These are phyloP conservation scores for Metschnikowia koreensis DNA, from an alignment of 805 yeast species.

Conservation along the genomic window DNA sequence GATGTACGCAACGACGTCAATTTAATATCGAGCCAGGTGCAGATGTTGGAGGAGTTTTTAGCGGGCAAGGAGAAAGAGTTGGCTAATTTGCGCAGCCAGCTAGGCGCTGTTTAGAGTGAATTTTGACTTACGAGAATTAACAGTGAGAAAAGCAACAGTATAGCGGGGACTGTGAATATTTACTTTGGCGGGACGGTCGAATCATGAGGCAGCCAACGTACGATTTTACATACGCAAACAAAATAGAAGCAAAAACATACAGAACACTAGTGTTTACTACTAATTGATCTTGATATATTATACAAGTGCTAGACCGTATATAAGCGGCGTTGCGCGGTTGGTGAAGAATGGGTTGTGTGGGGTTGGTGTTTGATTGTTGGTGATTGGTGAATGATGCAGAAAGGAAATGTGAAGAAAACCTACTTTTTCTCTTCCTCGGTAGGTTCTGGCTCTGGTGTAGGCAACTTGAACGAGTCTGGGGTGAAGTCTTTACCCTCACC, in stretches of 20 bases:
- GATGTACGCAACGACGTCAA: constrained; percentile 63
- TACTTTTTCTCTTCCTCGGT: constrained; percentile 34
- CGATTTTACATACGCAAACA: too few species aligned
- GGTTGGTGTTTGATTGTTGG: constrained; percentile 1
- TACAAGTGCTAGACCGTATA: constrained; percentile 6
- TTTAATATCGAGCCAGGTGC: constrained; percentile 74
- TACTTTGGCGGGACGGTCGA: too few species aligned
- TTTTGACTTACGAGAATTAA: too few species aligned
- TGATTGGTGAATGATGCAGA: too few species aligned
- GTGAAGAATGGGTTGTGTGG: not conserved
- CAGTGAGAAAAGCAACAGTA: too few species aligned
- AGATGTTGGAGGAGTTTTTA: constrained; percentile 67
- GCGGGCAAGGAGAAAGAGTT: constrained; percentile 61
- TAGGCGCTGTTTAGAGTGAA: constrained; percentile 6
- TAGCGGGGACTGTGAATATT: too few species aligned
- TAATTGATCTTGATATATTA: constrained; percentile 2
- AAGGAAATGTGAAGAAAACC: constrained; percentile 10
- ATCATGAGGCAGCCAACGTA: too few species aligned
- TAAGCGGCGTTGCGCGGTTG: not conserved
- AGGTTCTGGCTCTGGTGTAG: constrained; percentile 78
- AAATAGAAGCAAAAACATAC: too few species aligned
- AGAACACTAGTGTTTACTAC: not conserved
- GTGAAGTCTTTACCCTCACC: constrained; percentile 82
- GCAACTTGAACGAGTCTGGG: constrained; percentile 79
- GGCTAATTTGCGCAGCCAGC: constrained; percentile 17